Percentiles rank a stretch among this genome's conserved stretches.
Evolutionary conservation across 2,329 filamentous ascomycete genomes (phyloP).

Genomic region (Colletotrichum sp.): DNA sequence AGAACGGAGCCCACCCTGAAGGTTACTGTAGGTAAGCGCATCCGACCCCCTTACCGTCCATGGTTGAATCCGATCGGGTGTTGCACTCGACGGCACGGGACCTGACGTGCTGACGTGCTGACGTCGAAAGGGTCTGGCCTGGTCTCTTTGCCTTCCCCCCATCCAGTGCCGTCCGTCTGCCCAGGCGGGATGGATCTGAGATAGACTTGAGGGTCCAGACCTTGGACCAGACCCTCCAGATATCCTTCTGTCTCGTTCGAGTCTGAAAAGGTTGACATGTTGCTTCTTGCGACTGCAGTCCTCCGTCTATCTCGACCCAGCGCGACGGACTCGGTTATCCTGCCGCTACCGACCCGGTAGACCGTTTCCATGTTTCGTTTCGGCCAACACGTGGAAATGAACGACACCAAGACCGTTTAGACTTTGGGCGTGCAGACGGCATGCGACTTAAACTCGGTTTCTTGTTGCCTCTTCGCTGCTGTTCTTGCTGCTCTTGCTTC

Average conservation of each 20-base stretch:
- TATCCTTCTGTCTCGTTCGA: neutral
- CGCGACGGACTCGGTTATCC: neutral
- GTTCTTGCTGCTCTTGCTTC: neutral
- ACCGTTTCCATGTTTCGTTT: conserved; percentile 5
- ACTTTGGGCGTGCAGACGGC: conserved; percentile 10
- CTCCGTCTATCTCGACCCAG: neutral
- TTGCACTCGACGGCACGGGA: neutral
- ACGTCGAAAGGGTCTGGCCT: neutral
- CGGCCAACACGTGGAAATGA: conserved; percentile 9
- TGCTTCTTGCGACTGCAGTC: neutral
- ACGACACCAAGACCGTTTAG: neutral
- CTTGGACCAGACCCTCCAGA: neutral
- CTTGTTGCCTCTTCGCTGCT: neutral
- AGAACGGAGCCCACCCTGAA: neutral
- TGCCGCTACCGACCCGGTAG: neutral
- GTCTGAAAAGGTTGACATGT: neutral
- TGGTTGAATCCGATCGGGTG: conserved; percentile 4
- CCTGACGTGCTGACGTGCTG: neutral
- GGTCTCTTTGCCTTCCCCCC: neutral
- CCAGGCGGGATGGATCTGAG: neutral
- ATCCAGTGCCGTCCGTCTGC: neutral
- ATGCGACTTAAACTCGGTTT: neutral
- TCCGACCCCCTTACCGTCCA: conserved; percentile 5
- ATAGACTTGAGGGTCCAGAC: neutral
- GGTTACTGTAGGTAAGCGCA: neutral